These are phyloP conservation scores for Pythium insidiosum DNA, from an alignment of 352 stramenopile genomes.

Conservation along the genomic window DNA sequence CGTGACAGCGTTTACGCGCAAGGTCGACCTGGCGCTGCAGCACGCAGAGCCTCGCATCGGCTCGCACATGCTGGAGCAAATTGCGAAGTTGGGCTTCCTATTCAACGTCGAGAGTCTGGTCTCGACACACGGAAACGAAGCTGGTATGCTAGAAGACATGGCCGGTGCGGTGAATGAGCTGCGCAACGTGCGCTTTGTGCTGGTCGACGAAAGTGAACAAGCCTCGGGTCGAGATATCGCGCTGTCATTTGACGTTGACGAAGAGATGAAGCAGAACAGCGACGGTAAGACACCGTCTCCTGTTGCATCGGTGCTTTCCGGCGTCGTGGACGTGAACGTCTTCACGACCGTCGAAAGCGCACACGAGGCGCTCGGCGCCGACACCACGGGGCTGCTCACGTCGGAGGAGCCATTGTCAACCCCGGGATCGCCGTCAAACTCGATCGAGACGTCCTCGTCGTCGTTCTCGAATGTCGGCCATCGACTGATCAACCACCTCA, in stretches of 20 bases:
- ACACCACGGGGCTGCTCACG: too few species aligned
- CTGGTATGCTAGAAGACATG: conserved; percentile 86
- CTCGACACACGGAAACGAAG: conserved; percentile 83
- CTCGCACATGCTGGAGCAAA: conserved; percentile 55
- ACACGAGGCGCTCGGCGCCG: conserved; percentile 46
- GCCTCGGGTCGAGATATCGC: conserved; percentile 31
- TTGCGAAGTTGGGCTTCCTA: conserved; percentile 74
- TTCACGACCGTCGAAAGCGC: conserved; percentile 69
- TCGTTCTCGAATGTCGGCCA: conserved; percentile 66
- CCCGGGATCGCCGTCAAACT: conserved; percentile 22
- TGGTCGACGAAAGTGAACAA: conserved; percentile 71
- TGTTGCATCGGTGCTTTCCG: conserved; percentile 34
- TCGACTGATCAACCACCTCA: conserved; percentile 59
- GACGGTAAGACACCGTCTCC: conserved; percentile 19
- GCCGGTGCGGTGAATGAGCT: conserved; percentile 77
- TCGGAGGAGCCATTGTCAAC: conserved; percentile 15
- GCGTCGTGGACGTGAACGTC: conserved; percentile 77
- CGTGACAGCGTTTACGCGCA: conserved; percentile 76
- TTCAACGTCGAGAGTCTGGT: conserved; percentile 83
- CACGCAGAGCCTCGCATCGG: conserved; percentile 32
- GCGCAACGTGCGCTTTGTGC: conserved; percentile 64
- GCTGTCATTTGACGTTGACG: conserved; percentile 57
- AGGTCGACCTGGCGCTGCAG: conserved; percentile 71
- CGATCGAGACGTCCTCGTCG: conserved; percentile 16
- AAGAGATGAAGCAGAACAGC: conserved; percentile 49